These are phyloP conservation scores for Ceratobasidium sp. DNA, from an alignment of 1,284 basidiomycete genomes.

Conservation along the genomic window DNA sequence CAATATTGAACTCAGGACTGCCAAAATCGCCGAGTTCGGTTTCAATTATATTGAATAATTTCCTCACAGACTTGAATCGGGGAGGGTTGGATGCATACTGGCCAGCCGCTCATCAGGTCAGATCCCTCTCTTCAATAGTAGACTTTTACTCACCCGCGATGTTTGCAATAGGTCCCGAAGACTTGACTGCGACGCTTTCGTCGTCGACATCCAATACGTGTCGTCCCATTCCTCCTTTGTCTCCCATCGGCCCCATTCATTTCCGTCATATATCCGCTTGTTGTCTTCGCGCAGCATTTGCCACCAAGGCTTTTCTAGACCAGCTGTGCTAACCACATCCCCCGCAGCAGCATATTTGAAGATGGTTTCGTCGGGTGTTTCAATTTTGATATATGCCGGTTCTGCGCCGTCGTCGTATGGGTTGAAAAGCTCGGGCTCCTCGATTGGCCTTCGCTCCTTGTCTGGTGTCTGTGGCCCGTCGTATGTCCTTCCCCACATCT, in stretches of 20 bases:
- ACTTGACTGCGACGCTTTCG: neutral
- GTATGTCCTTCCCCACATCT: no score
- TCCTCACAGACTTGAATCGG: neutral
- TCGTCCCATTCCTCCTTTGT: neutral
- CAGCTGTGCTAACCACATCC: neutral
- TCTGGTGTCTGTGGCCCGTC: no score
- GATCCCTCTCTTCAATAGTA: no score
- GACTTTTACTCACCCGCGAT: slow-evolving; percentile 1
- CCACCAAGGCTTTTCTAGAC: neutral
- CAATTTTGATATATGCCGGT: neutral
- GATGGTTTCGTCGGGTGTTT: neutral
- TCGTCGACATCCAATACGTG: neutral
- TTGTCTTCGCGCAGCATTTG: neutral
- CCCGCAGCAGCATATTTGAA: neutral
- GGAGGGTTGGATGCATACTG: neutral
- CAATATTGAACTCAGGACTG: neutral
- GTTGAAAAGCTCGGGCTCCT: neutral
- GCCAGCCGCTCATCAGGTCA: no score
- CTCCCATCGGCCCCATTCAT: neutral
- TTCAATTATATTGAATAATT: slow-evolving; percentile 1
- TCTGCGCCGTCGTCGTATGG: neutral
- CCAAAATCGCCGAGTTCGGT: neutral
- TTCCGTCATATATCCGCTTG: neutral
- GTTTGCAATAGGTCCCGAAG: slow-evolving; percentile 1
- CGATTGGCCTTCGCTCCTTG: no score